Evolutionary conservation across 1,139 yeast genomes (phyloP).

Genomic region (Kurtzmaniella quercitrusa): DNA sequence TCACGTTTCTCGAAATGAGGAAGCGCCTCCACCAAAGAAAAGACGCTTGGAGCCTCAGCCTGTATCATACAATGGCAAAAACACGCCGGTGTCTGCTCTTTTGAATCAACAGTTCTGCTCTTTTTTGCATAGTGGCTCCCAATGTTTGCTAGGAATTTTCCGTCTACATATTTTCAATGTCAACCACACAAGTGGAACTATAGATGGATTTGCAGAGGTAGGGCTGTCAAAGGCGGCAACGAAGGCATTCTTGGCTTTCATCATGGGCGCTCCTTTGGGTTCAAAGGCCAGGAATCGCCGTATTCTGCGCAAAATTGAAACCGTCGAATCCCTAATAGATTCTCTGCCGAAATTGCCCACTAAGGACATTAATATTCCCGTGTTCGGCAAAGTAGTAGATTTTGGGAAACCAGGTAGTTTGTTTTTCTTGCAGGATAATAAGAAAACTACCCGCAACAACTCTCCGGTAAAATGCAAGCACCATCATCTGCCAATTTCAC

Average conservation of each 20-base stretch:
- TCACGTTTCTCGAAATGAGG: not conserved
- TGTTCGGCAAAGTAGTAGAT: slow-evolving; percentile 32
- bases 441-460: not conserved
- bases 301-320: slow-evolving; percentile 1
- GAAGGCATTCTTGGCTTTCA: not conserved
- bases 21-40: not conserved
- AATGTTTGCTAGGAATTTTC: not conserved
- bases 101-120: not conserved
- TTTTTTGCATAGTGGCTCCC: not conserved
- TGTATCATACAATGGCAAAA: not conserved
- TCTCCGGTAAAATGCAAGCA: not conserved
- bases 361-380: slow-evolving; percentile 13
- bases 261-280: not conserved
- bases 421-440: slow-evolving; percentile 15
- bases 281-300: not conserved
- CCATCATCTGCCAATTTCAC: not conserved
- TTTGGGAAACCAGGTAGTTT: slow-evolving; percentile 35
- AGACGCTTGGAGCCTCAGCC: not conserved
- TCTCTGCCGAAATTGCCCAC: not conserved
- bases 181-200: not conserved
- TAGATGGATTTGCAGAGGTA: not conserved
- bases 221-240: not conserved
- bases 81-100: not conserved
- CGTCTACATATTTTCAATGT: not conserved
- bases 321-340: not conserved